A percentile compares a stretch with the other conserved stretches of the same genome.
phyloP scores from a whole-genome alignment of 2,329 filamentous ascomycete genomes.

The Lithohypha guttulata region DNA sequence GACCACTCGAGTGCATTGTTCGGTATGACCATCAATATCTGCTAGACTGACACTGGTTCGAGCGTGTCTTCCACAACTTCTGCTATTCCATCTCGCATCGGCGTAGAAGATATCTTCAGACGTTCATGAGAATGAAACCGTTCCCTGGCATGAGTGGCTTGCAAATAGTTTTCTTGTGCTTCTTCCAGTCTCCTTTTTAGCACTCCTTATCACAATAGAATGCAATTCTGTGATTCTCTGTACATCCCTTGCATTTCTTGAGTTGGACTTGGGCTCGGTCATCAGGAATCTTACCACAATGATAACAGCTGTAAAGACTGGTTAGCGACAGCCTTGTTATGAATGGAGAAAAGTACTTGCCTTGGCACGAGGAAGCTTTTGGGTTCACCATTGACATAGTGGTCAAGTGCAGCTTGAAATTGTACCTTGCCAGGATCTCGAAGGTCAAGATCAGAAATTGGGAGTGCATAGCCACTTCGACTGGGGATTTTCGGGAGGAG shows the following conservation, averaged over 20 bases:
- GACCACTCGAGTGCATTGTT: too few relatives aligned
- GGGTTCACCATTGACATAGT: slow-evolving; percentile 9
- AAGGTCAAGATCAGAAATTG: slow-evolving; percentile 8
- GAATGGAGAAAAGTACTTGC: neutral
- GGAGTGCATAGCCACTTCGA: slow-evolving; percentile 1
- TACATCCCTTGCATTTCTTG: slow-evolving; percentile 10
- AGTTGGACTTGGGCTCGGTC: slow-evolving; percentile 6
- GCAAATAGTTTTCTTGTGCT: slow-evolving; percentile 12
- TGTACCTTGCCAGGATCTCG: slow-evolving; percentile 10
- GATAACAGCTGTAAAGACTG: slow-evolving; percentile 7
- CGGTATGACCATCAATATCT: too few relatives aligned
- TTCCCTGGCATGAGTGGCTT: neutral
- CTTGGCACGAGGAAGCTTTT: slow-evolving; percentile 8
- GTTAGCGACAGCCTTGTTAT: neutral
- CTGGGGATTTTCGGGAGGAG: neutral
- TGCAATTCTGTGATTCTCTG: neutral
- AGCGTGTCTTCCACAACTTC: too few relatives aligned
- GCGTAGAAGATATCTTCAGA: too few relatives aligned
- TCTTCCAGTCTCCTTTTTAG: slow-evolving; percentile 9
- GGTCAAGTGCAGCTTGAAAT: slow-evolving; percentile 7
- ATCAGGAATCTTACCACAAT: slow-evolving; percentile 7
- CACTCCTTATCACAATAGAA: slow-evolving; percentile 10
- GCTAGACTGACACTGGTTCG: too few relatives aligned
- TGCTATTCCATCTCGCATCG: too few relatives aligned
- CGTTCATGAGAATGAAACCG: neutral